These are phyloP conservation scores for Yamadazyma jaroonii DNA, from an alignment of 1,139 yeast species.

Conservation along the genomic window DNA sequence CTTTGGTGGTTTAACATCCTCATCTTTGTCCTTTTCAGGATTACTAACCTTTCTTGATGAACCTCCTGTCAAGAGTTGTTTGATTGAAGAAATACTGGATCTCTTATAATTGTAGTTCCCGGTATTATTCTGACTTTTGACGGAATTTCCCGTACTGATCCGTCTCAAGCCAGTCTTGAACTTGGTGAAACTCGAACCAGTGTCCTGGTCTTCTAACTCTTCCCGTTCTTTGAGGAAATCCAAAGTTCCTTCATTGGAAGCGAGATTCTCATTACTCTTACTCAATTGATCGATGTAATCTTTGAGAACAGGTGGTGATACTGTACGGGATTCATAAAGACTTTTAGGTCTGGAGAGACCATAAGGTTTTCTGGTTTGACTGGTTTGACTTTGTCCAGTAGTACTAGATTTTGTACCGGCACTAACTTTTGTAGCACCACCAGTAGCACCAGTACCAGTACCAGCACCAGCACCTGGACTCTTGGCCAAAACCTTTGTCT, in stretches of 20 bases:
- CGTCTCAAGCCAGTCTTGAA: constrained; percentile 35
- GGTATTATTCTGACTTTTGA: constrained; percentile 20
- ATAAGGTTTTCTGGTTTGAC: too few relatives aligned
- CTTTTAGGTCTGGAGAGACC: constrained; percentile 9
- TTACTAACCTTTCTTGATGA: constrained; percentile 11
- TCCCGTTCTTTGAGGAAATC: constrained; percentile 57
- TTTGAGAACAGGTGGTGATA: constrained; percentile 23
- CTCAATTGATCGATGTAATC: constrained; percentile 36
- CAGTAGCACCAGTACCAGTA: too few relatives aligned
- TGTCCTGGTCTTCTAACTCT: constrained; percentile 21
- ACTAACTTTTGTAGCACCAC: too few relatives aligned
- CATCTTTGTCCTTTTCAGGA: constrained; percentile 9
- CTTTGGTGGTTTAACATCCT: constrained; percentile 16
- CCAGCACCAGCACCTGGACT: too few relatives aligned
- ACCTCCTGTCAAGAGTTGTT: constrained; percentile 43
- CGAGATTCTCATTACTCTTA: constrained; percentile 20
- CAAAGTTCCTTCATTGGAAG: constrained; percentile 27
- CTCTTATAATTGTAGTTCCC: constrained; percentile 28
- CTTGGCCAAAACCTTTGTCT: too few relatives aligned
- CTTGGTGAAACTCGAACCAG: constrained; percentile 47
- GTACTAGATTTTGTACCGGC: too few relatives aligned
- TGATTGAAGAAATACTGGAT: constrained; percentile 40
- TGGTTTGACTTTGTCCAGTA: too few relatives aligned
- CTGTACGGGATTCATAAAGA: constrained; percentile 10
- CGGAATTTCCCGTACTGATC: constrained; percentile 39